Base-by-base conservation (phyloP, 495 filamentous ascomycete species). In the Glonium stellatum region DNA sequence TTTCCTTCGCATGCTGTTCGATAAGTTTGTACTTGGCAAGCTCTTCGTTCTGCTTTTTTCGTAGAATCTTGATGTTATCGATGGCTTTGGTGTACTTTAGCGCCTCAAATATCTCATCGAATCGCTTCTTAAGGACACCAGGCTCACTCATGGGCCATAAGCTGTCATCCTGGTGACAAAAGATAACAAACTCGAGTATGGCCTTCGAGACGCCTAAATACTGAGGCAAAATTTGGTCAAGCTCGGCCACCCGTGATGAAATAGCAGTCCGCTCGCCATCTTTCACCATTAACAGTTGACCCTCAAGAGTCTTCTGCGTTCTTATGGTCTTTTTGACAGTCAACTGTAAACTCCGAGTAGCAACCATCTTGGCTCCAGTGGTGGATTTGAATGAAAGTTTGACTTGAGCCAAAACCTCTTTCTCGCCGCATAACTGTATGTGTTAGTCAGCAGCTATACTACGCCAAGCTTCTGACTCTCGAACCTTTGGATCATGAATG, bases 141-240 rank as follows among this genome's bases (percentile, higher is more conserved):
- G 92, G 90, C 67, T 95, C 90, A 66, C 91, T 96, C 87, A 98
- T 90, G 12, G 93, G 93, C 93, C 93, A 98, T 48, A 97, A 71
- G 56, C 92, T 96, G 60, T 98, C 93, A 63, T 98, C 93, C 66
- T 98, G 93, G 71, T 98, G 93, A 70, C 93, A 98, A 74, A 98
- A 98, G 64, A 98, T 97, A 68, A 98, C 93, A 49, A 82, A 86
- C 48, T 97, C 91, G 35, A 98, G 80, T 13, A 98, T 82, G 9
- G 93, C 90, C 58, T 86, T 84, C 3, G 91, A 93, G 9, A 97
- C 93, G 35, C 95, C 93, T 5, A 98, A 79, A 63, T 91, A 88
- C 61, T 89, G 82, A 1, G 93, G 89, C 73, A 97, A 84, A 51
- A 92, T 80, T 63, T 84, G 78, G 69, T 97, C 85, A 31, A 98